These are phyloP conservation scores for Apiospora rasikravindrae DNA, from an alignment of 2,329 filamentous ascomycete species.

Conservation along the genomic window DNA sequence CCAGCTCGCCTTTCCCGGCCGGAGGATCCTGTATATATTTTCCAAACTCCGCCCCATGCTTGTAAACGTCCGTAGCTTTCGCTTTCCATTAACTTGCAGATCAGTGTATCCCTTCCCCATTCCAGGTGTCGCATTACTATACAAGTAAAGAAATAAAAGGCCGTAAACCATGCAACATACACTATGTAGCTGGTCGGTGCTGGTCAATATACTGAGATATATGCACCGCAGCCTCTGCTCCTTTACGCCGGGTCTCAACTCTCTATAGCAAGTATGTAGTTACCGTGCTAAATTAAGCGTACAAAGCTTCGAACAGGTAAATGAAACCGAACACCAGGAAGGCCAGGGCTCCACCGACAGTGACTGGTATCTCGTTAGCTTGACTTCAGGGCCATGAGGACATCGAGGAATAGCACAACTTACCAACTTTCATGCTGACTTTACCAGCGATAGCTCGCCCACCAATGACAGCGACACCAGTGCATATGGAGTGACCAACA, in stretches of 20 bases:
- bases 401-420: constrained; percentile 47
- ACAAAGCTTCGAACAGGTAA: constrained; percentile 83
- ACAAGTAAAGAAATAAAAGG: constrained; percentile 15
- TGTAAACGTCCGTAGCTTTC: constrained; percentile 5
- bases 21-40: constrained; percentile 11
- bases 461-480: constrained; percentile 87
- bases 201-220: constrained; percentile 1
- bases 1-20: constrained; percentile 5
- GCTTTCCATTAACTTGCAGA: constrained; percentile 13
- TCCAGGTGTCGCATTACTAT: constrained; percentile 9
- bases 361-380: constrained; percentile 62
- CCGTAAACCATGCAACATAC: background rate
- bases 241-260: background rate
- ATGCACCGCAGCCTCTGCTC: background rate
- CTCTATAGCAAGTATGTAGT: background rate
- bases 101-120: background rate
- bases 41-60: constrained; percentile 20
- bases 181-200: background rate
- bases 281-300: constrained; percentile 45
- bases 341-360: constrained; percentile 85
- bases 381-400: background rate
- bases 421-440: constrained; percentile 95
- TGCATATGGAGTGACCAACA: constrained; percentile 86
- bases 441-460: constrained; percentile 90
- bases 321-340: constrained; percentile 93